Conservation (phyloP, 1,139 yeast genomes). For the Yamadazyma dushanensis region DNA sequence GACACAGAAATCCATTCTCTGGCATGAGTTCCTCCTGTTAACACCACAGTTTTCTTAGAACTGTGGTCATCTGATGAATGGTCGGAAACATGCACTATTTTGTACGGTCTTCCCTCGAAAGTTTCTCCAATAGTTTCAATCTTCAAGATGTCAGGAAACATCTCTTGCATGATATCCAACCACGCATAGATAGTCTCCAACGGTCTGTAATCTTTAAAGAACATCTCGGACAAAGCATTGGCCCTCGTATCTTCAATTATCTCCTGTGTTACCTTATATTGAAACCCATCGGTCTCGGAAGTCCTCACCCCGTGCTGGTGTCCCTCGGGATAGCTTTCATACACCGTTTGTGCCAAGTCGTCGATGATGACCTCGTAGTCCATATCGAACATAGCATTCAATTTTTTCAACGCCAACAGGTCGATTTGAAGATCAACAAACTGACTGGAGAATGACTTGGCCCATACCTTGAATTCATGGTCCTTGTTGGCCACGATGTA, state of each 20-base stretch:
- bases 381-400: constrained; percentile 22
- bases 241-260: constrained; percentile 19
- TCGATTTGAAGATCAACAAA: constrained; percentile 39
- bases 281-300: constrained; percentile 12
- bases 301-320: constrained; percentile 10
- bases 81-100: constrained; percentile 62
- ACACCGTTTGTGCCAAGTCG: constrained; percentile 57
- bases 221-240: constrained; percentile 39
- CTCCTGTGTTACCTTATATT: constrained; percentile 21
- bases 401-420: constrained; percentile 21
- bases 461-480: constrained; percentile 31
- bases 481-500: constrained; percentile 16
- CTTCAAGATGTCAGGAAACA: constrained; percentile 58
- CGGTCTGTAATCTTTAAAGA: constrained; percentile 72
- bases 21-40: constrained; percentile 86
- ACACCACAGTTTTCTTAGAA: constrained; percentile 65
- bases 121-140: constrained; percentile 74
- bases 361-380: constrained; percentile 43
- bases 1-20: constrained; percentile 88
- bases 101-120: constrained; percentile 68
- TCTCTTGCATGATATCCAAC: constrained; percentile 56
- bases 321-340: constrained; percentile 51
- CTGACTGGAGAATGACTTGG: constrained; percentile 21
- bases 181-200: constrained; percentile 70
- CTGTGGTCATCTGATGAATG: constrained; percentile 46